Base-by-base conservation (phyloP, 2,329 filamentous ascomycete species). In the Neofusicoccum sp. region DNA sequence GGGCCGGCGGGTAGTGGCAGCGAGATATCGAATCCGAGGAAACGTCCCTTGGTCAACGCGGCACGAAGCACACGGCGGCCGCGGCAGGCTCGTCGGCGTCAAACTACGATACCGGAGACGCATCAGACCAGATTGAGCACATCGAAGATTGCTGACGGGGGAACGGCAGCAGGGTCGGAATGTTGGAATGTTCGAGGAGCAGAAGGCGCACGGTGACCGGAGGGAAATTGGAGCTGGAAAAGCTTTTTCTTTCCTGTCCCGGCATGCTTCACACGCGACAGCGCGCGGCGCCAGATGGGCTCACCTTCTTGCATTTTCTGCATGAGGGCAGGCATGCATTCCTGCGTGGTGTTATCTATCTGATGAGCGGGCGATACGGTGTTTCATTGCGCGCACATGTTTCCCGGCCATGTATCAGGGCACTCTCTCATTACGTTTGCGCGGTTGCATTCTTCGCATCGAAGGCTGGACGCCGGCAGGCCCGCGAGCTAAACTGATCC, bases 201-300 rank as follows among this genome's bases (percentile, higher is more conserved):
- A 22, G 49, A 5, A 12, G 33, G 4, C 16, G 36, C 29, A 47
- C 12, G 37, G 22, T 36, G 16, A 48, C 31, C 28, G 48, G 33
- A 31, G 50, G 33, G 61, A 56, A 63, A 49, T 58, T 56, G 41
- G 47, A 49, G 44, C 39, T 31, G 52, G 28, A 22, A 56, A 56
- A 56, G 28, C n/a, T 22, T 44, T 22, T 56, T 45, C 54, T 36
- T 8, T 45, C 29, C 14, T 9, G 39, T 37, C 36, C 54, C 54
- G 31, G 56, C 12, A 28, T 49, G 58, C 45, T 22, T 33, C 45
- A 50, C 14, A 49, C 45, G 56, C 56, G 45, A 60, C 56, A 39
- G 22, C 34, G 49, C 44, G 56, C 33, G 39, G 37, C 56, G 33
- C 34, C 52, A 29, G 52, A 44, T 31, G 41, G 31, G 54, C 37